phyloP scores from a whole-genome alignment of 805 yeast genomes.

The Aciculoconidium aculeatum region DNA sequence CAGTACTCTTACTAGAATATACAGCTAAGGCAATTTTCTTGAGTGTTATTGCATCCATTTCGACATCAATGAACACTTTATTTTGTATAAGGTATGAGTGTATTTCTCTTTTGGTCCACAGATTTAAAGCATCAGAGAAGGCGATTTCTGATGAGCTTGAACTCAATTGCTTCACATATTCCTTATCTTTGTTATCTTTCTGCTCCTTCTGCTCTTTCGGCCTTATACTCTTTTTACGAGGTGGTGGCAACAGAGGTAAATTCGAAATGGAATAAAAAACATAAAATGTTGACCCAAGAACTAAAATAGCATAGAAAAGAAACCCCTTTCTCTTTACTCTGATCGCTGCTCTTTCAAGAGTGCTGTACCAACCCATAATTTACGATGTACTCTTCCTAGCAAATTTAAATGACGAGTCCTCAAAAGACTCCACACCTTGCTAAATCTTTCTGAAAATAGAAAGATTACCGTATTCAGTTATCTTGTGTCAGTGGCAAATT shows the following conservation, averaged over 20 bases:
- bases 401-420: too few relatives aligned
- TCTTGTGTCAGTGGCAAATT: too few relatives aligned
- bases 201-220: slow-evolving; percentile 1
- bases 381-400: too few relatives aligned
- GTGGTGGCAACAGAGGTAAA: slow-evolving; percentile 11
- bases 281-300: slow-evolving; percentile 24
- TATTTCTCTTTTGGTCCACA: slow-evolving; percentile 15
- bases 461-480: too few relatives aligned
- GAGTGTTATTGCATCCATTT: slow-evolving; percentile 11
- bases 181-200: background rate
- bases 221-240: slow-evolving; percentile 6
- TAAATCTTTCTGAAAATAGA: too few relatives aligned
- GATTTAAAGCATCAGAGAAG: background rate
- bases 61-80: slow-evolving; percentile 14
- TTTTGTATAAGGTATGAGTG: slow-evolving; percentile 11
- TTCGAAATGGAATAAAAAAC: slow-evolving; percentile 18
- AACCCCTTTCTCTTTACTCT: slow-evolving; percentile 29
- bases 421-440: too few relatives aligned
- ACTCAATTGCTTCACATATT: slow-evolving; percentile 2
- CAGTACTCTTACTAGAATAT: too few relatives aligned
- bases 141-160: too few relatives aligned
- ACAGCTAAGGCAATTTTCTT: slow-evolving; percentile 10
- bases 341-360: slow-evolving; percentile 18
- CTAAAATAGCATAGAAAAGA: slow-evolving; percentile 26
- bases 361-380: too few relatives aligned